phyloP scores from a whole-genome alignment of 305 asterid genomes.

The Fraxinus dipetala region DNA sequence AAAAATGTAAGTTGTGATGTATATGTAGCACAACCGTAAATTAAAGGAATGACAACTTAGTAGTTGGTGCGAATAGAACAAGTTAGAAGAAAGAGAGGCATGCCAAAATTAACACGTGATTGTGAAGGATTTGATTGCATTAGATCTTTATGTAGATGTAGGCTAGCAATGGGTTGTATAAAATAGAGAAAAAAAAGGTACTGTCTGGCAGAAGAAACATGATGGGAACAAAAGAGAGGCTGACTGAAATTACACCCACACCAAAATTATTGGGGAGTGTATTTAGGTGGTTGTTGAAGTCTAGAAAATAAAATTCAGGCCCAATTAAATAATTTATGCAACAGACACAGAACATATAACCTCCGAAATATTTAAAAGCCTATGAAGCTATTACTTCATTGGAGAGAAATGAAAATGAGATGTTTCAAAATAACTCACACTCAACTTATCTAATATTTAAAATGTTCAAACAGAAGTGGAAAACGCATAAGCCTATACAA shows the following conservation, averaged over 20 bases:
- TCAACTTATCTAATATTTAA: neutral
- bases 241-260: neutral
- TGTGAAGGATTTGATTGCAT: neutral
- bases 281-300: neutral
- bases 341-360: neutral
- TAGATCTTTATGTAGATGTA: neutral
- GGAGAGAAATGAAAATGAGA: neutral
- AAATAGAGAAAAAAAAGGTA: neutral
- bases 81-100: neutral
- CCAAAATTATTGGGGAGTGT: neutral
- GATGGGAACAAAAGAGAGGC: neutral
- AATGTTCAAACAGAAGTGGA: neutral
- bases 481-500: neutral
- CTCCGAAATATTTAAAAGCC: neutral
- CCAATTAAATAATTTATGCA: neutral
- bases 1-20: too few species aligned
- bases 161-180: neutral
- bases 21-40: neutral
- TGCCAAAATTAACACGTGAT: neutral
- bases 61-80: neutral
- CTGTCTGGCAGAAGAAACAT: neutral
- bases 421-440: neutral
- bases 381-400: neutral
- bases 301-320: neutral
- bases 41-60: neutral